Evolutionary conservation across 148 eudicot genomes (phyloP).

Genomic region (Persicaria tinctoria): DNA sequence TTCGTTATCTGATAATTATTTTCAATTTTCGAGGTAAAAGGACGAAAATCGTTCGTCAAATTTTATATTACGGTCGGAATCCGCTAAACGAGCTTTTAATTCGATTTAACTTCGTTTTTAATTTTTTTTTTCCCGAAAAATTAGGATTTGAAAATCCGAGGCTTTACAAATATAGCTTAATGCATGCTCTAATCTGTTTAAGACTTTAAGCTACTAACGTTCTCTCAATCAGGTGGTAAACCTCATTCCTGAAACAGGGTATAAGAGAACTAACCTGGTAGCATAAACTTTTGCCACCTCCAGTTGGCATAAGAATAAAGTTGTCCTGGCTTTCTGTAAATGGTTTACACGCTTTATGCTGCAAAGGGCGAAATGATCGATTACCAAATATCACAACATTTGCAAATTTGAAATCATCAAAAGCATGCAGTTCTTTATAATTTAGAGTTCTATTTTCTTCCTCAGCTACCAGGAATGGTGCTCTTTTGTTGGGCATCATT

Average conservation of each 20-base stretch:
- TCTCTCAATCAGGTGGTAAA: background rate
- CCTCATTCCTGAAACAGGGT: constrained; percentile 4
- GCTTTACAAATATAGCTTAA: no score
- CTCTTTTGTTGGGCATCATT: constrained; percentile 35
- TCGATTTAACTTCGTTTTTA: no score
- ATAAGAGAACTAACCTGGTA: constrained; percentile 56
- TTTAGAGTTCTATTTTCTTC: constrained; percentile 38
- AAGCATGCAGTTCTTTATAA: constrained; percentile 57
- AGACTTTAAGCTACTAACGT: background rate
- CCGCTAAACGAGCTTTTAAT: no score
- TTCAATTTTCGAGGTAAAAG: no score
- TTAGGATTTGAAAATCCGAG: no score
- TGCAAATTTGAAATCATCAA: constrained; percentile 93
- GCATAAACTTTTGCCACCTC: constrained; percentile 98
- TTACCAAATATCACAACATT: constrained; percentile 92
- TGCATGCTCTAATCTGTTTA: background rate
- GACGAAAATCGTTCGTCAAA: no score
- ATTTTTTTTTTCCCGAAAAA: no score
- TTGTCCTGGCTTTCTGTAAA: constrained; percentile 54
- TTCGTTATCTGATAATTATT: no score
- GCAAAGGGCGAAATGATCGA: constrained; percentile 71
- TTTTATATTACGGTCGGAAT: no score
- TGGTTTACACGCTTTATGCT: constrained; percentile 87
- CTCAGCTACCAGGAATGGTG: constrained; percentile 19
- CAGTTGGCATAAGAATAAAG: constrained; percentile 96